Percentiles rank a stretch among this genome's conserved stretches.
Conservation (phyloP, 345 rosid species). For the Anastatica hierochuntica region DNA sequence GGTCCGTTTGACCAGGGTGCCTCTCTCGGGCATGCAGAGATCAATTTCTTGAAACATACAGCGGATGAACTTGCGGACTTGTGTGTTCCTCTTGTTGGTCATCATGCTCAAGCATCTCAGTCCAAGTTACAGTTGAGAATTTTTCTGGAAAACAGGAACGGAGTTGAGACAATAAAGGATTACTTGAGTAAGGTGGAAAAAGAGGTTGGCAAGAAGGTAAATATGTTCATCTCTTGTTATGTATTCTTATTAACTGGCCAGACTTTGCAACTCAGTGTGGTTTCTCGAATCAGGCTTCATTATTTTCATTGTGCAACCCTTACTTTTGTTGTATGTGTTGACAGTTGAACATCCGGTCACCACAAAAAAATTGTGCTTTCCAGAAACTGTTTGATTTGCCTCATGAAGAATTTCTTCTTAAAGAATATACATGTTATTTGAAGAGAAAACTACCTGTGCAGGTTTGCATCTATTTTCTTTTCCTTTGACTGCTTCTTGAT, state of each 20-base stretch:
- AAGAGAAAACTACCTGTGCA: constrained; percentile 81
- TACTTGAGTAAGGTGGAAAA: constrained; percentile 75
- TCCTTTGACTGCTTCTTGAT: neutral
- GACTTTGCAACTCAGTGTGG: too few species aligned
- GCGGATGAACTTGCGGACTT: constrained; percentile 66
- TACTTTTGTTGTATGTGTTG: constrained; percentile 8
- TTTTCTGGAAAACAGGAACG: constrained; percentile 68
- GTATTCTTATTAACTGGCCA: too few species aligned
- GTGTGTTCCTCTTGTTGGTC: constrained; percentile 68
- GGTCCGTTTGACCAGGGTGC: constrained; percentile 88
- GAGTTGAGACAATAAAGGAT: constrained; percentile 64
- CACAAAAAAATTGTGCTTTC: constrained; percentile 64
- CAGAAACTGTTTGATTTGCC: constrained; percentile 86
- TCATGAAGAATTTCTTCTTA: constrained; percentile 75
- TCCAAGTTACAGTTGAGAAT: constrained; percentile 72
- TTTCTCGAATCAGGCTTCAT: too few species aligned
- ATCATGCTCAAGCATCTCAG: constrained; percentile 74
- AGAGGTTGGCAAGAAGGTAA: constrained; percentile 94
- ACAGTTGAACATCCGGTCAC: constrained; percentile 72
- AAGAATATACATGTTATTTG: constrained; percentile 63
- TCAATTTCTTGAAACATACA: constrained; percentile 70
- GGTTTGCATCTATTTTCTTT: constrained; percentile 31
- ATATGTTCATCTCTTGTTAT: neutral
- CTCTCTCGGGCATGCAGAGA: constrained; percentile 82
- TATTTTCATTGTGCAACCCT: constrained; percentile 5